Evolutionary conservation across 2,329 filamentous ascomycete genomes (phyloP), one percentile per base, ranked within the genome.

Genomic region (Aspergillus novoparasiticus): DNA sequence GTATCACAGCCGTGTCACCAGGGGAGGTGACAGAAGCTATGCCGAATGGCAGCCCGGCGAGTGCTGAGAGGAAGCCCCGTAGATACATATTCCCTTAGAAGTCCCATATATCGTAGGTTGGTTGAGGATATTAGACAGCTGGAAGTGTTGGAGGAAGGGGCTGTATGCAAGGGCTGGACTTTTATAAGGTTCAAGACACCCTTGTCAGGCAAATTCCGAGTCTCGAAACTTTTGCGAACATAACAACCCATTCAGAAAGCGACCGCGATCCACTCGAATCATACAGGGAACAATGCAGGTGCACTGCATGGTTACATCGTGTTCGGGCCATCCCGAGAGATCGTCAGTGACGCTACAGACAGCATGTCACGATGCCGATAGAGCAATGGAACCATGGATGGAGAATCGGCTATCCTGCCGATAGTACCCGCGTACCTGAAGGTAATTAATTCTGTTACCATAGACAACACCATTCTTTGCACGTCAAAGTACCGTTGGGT

Each of bases 1-100:
- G 71, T 19, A 78, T 71, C 26, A 67, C 57, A 1, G 62, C 61
- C 4, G 48, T 68, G 19, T 76, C 69, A 19, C 76, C 75, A 6
- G 75, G 60, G 0, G 59, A 58, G 4, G 69, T 66, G 6, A 74
- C 67, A 16, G 73, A 66, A 5, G 54, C n/a, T 28, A 21, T 4
- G 34, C 32, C 8, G 6, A 39, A 14, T 23, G 32, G n/a, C 11
- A 55, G 23, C n/a, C 21, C 11, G 19, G 32, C 51, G 14, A 55
- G 3, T 4, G 34, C 14, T 16, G 21, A 39, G 12, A 55, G 32
- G n/a, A 39, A 12, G 26, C n/a, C 34, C 19, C 21, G 32, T 19
- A 19, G 2, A 21, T 36, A 14, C 51, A 55, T 55, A 21, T 19
- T 30, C n/a, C 6, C 12, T 3, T 2, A 28, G 2, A 14, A 48